Base-by-base conservation (phyloP, 2,329 filamentous ascomycete genomes). In the Ceratocystis papillata region DNA sequence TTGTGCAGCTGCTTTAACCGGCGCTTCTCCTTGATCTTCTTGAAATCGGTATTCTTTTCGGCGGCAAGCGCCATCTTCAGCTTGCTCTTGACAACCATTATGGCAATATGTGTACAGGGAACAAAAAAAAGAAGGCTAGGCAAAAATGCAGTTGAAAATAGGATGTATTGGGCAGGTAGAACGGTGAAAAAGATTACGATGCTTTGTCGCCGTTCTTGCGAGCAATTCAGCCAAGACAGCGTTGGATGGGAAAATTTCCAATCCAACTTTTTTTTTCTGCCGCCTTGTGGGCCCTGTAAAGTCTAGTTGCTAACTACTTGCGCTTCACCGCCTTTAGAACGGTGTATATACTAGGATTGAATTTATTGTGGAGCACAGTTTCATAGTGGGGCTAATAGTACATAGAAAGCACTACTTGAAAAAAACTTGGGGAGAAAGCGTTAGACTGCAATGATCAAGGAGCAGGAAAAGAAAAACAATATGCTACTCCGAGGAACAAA, bases 31-130 rank as follows among this genome's bases (percentile, higher is more conserved):
- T 80, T 81, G 53, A 79, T 70, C 70, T 82, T 81, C 69, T 79
- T 76, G 61, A 80, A 80, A 68, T 84, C 81, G 15, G 75, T 73
- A 57, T 80, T 79, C 72, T 84, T 83, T 62, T 85, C 79, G 50
- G 79, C 79, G 60, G 77, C 78, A 17, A 85, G 74, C 8, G 82
- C 82, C 73, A 80, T 74, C 73, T 80, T 81, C 65, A 84, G 75
- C 70, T 79, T 81, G 72, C 77, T 77, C 72, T 77, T 78, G 28
- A 73, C 75, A 62, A 76, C 77, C 77, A 79, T 79, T 37, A 53
- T 69, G 55, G n/a, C 22, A 7, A 37, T 63, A 15, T 57, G 59
- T 66, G n/a, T 22, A 20, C 7, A 46, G 41, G 5, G 17, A 44
- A 25, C 41, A 53, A 50, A 20, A 33, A 30, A 48, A 61, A 22